Evolutionary conservation across 2,329 filamentous ascomycete genomes (phyloP).

Genomic region (Hypocreales sp.): DNA sequence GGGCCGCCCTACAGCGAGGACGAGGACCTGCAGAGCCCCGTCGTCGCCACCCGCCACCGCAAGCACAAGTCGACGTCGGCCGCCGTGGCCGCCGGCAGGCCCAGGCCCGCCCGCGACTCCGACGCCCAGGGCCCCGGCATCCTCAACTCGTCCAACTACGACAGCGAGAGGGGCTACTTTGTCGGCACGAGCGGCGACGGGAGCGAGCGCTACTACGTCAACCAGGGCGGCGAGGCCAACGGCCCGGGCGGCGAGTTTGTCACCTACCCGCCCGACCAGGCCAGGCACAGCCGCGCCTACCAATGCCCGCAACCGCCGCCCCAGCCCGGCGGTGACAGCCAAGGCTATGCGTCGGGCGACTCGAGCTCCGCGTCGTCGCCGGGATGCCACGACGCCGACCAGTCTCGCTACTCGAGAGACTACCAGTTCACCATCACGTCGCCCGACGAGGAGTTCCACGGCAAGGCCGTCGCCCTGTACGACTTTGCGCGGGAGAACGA

Average conservation of each 20-base stretch:
- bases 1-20: slow-evolving; percentile 92
- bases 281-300: slow-evolving; percentile 36
- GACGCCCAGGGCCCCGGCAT: slow-evolving; percentile 22
- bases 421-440: slow-evolving; percentile 93
- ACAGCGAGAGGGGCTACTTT: slow-evolving; percentile 50
- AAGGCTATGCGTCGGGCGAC: slow-evolving; percentile 41
- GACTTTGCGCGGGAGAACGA: slow-evolving; percentile 93
- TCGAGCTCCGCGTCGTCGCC: slow-evolving; percentile 45
- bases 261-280: slow-evolving; percentile 56
- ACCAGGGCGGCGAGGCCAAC: slow-evolving; percentile 52
- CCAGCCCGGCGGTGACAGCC: slow-evolving; percentile 30
- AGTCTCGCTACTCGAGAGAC: slow-evolving; percentile 74
- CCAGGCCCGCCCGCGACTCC: slow-evolving; percentile 29
- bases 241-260: slow-evolving; percentile 69
- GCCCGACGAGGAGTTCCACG: slow-evolving; percentile 94
- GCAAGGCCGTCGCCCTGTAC: slow-evolving; percentile 87
- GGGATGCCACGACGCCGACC: slow-evolving; percentile 43
- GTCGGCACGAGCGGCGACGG: slow-evolving; percentile 53
- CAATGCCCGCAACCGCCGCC: slow-evolving; percentile 27
- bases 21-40: slow-evolving; percentile 83
- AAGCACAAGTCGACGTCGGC: slow-evolving; percentile 63
- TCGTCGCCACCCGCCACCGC: slow-evolving; percentile 70
- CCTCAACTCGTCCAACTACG: slow-evolving; percentile 33
- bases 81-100: slow-evolving; percentile 24
- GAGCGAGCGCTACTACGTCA: slow-evolving; percentile 60